Evolutionary conservation across 1,139 yeast species (phyloP), one percentile per base, ranked within the genome.

Genomic region (Zygosaccharomyces sapae): DNA sequence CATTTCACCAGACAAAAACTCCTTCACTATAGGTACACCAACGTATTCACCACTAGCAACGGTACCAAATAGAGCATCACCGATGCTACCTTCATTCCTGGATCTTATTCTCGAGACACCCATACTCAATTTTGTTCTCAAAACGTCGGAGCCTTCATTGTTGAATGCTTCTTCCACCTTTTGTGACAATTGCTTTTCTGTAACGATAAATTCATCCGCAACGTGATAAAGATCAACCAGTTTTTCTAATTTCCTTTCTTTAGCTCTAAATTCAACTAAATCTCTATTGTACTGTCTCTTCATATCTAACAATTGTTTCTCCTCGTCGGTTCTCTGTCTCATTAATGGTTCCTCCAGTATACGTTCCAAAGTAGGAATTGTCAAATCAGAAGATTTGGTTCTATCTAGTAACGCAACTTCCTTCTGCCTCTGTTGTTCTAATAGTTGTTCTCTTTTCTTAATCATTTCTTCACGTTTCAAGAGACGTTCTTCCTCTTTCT

Each of bases 321-420:
- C 94, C 59, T 81, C 89, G 31, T 70, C 72, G 0, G 95, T 83
- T 66, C 96, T 76, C 45, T 71, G 77, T 62, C 84, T 76, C 73
- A 89, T 78, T 52, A 88, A 70, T 13, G 90, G 86, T 3, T 86
- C 86, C 33, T 77, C 65, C 54, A 85, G 70, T 55, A 83, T 74
- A 37, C 79, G 74, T 58, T 85, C 90, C 53, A 89, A 73, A 2
- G 96, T 86, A 39, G 96, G 96, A 45, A 87, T 73, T 1, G 96
- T 85, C 58, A 84, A 75, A 57, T 63, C 66, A 25, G 67, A 62
- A 6, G 63, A 52, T 38, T 55, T 61, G n/a, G 46, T 41, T 38
- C 56, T 45, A 37, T 56, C 51, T 29, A 56, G 13, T 34, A 56
- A 56, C 44, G 61, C 57, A 19, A 59, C 55, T 45, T 65, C 59